phyloP scores from a whole-genome alignment of 2,329 filamentous ascomycete genomes.

The Calonectria crousiana region DNA sequence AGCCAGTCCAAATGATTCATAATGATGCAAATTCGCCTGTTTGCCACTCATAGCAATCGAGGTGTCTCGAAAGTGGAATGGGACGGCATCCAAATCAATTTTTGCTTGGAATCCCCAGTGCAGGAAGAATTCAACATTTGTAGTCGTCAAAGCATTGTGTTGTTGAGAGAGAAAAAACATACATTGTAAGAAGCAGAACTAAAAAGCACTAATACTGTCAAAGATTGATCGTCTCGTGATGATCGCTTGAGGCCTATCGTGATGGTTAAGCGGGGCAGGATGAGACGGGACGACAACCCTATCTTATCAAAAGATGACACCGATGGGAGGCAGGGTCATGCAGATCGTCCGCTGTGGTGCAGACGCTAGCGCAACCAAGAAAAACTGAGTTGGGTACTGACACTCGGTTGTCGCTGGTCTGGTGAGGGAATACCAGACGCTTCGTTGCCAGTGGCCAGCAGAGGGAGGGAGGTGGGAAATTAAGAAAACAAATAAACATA shows the following conservation, averaged over 20 bases:
- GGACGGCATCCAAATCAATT: background rate
- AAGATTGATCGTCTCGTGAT: background rate
- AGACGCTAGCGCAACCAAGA: constrained; percentile 17
- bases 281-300: constrained; percentile 1
- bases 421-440: background rate
- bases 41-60: background rate
- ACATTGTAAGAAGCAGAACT: background rate
- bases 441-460: background rate
- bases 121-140: background rate
- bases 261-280: background rate
- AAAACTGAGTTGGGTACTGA: constrained; percentile 19
- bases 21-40: background rate
- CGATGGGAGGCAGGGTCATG: constrained; percentile 16
- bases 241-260: background rate
- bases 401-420: constrained; percentile 5
- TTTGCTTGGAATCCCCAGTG: background rate
- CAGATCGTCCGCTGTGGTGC: constrained; percentile 16
- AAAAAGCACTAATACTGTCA: background rate
- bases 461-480: background rate
- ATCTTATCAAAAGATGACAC: constrained; percentile 11
- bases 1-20: background rate
- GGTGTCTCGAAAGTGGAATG: constrained; percentile 14
- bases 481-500: background rate
- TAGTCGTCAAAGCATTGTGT: background rate
- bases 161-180: background rate